These are phyloP conservation scores for Scheffersomyces spartinae DNA, from an alignment of 805 yeast species.

Conservation along the genomic window DNA sequence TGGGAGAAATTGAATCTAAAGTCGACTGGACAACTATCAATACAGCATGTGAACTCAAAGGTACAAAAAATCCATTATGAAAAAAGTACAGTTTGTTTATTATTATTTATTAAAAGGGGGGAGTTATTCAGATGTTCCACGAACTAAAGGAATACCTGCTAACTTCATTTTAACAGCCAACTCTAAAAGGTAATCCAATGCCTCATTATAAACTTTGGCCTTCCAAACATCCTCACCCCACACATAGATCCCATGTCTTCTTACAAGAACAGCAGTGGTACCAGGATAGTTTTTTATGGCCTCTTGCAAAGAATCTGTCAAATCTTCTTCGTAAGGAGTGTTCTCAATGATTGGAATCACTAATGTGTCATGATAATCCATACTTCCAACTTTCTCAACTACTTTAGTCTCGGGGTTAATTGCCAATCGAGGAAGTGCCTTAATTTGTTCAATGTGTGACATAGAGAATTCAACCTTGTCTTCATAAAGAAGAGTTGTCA, in stretches of 20 bases:
- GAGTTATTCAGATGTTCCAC: slow-evolving; percentile 3
- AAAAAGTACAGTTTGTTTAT: background rate
- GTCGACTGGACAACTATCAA: too few relatives aligned
- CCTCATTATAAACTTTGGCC: slow-evolving; percentile 88
- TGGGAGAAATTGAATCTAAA: slow-evolving; percentile 32
- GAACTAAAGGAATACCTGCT: slow-evolving; percentile 46
- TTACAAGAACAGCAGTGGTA: slow-evolving; percentile 76
- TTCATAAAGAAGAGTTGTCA: slow-evolving; percentile 57
- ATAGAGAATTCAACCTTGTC: slow-evolving; percentile 61
- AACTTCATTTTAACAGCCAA: slow-evolving; percentile 75
- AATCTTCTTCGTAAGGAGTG: slow-evolving; percentile 78
- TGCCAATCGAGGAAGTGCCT: slow-evolving; percentile 62
- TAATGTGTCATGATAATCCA: slow-evolving; percentile 63
- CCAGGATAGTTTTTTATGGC: slow-evolving; percentile 65
- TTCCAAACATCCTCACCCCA: slow-evolving; percentile 93
- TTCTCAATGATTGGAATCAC: slow-evolving; percentile 87
- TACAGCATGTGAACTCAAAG: too few relatives aligned
- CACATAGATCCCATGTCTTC: slow-evolving; percentile 92
- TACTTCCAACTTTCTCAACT: slow-evolving; percentile 51
- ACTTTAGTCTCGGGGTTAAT: slow-evolving; percentile 17
- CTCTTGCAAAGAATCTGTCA: slow-evolving; percentile 51
- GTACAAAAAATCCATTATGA: slow-evolving; percentile 29
- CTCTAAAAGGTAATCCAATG: slow-evolving; percentile 80
- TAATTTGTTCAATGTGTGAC: slow-evolving; percentile 79
- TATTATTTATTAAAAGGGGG: background rate